Evolutionary conservation across 768 basidiomycete species (phyloP).

Genomic region (Arthromyces matolae): DNA sequence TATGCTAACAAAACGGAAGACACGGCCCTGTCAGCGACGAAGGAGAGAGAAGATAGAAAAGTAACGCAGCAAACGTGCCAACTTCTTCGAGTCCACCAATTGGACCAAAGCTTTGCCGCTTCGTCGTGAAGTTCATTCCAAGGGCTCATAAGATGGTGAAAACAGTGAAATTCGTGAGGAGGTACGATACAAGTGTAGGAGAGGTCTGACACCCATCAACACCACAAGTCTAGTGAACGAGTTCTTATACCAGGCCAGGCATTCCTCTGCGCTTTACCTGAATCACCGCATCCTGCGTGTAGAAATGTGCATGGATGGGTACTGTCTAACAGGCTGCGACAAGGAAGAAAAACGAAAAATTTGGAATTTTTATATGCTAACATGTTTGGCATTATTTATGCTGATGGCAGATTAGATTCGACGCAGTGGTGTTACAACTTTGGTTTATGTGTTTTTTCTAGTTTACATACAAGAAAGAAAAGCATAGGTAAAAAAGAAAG

Average conservation of each 20-base stretch:
- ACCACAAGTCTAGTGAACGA: constrained; percentile 46
- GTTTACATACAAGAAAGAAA: too few relatives aligned
- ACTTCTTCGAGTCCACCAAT: too few relatives aligned
- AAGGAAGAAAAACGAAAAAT: constrained; percentile 12
- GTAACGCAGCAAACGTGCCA: too few relatives aligned
- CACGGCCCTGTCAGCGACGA: too few relatives aligned
- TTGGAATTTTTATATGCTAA: background rate
- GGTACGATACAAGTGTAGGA: constrained; percentile 41
- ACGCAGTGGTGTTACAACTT: too few relatives aligned
- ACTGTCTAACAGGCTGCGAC: constrained; percentile 73
- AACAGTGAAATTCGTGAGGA: background rate
- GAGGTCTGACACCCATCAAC: constrained; percentile 62
- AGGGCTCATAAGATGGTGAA: too few relatives aligned
- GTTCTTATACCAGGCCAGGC: constrained; percentile 58
- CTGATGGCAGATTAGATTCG: background rate
- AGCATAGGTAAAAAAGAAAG: too few relatives aligned
- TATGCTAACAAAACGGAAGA: too few relatives aligned
- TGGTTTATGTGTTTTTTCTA: too few relatives aligned
- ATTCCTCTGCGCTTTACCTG: constrained; percentile 60
- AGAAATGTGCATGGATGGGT: constrained; percentile 44
- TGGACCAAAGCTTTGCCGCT: too few relatives aligned
- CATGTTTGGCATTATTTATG: background rate
- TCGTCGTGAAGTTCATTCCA: background rate
- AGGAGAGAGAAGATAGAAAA: too few relatives aligned
- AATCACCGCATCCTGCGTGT: constrained; percentile 62